These are phyloP conservation scores for Parafenestella ontariensis DNA, from an alignment of 2,329 filamentous ascomycete genomes.

Conservation along the genomic window DNA sequence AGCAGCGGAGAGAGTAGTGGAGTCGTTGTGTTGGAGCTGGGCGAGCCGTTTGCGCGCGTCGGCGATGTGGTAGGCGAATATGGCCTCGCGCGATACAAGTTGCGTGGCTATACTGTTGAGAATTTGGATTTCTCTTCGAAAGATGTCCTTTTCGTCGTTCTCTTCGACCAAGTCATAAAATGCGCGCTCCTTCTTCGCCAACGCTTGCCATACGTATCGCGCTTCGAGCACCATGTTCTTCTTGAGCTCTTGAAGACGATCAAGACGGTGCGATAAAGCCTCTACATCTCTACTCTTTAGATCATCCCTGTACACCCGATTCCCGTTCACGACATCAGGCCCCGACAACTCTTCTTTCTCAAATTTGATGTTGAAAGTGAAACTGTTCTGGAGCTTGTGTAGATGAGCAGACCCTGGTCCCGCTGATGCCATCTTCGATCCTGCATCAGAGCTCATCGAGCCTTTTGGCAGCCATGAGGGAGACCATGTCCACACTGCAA, in stretches of 20 bases:
- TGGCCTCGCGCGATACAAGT: conserved; percentile 10
- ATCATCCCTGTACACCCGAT: conserved; percentile 20
- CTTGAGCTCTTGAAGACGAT: conserved; percentile 16
- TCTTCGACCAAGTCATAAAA: conserved; percentile 20
- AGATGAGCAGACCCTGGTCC: not conserved
- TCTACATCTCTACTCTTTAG: conserved; percentile 12
- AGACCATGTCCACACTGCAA: conserved; percentile 12
- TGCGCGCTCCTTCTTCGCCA: conserved; percentile 22
- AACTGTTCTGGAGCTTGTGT: conserved; percentile 1
- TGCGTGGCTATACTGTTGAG: conserved; percentile 20
- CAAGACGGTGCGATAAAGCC: conserved; percentile 20
- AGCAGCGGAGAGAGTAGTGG: not conserved
- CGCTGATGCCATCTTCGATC: not conserved
- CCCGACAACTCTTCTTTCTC: conserved; percentile 20
- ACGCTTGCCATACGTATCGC: conserved; percentile 20
- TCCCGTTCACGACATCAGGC: conserved; percentile 21
- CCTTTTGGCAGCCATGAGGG: not conserved
- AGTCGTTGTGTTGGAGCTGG: conserved; percentile 11
- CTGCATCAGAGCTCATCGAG: not conserved
- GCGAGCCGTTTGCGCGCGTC: conserved; percentile 24
- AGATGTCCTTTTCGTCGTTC: conserved; percentile 17
- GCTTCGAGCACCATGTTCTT: conserved; percentile 14
- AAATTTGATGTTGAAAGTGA: conserved; percentile 19
- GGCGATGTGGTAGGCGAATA: conserved; percentile 20
- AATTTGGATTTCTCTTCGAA: conserved; percentile 22